phyloP scores from a whole-genome alignment of 768 basidiomycete genomes.

The Austroboletus eburneus region DNA sequence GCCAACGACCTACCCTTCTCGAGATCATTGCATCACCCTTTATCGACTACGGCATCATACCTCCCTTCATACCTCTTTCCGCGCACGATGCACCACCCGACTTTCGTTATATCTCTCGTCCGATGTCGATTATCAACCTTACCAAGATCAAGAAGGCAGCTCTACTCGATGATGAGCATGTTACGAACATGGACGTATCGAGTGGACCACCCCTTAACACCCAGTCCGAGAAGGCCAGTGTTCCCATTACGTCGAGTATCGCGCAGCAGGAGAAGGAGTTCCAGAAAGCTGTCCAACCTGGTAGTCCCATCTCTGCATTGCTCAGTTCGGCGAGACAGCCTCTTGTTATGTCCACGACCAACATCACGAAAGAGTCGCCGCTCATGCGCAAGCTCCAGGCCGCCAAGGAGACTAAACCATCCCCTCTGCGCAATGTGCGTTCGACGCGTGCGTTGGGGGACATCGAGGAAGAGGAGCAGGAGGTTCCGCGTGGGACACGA shows the following conservation, averaged over 20 bases:
- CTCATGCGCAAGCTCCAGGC: constrained; percentile 54
- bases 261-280: constrained; percentile 94
- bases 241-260: constrained; percentile 55
- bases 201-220: constrained; percentile 24
- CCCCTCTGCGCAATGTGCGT: constrained; percentile 46
- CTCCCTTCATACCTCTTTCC: constrained; percentile 72
- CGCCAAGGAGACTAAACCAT: constrained; percentile 45
- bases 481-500: constrained; percentile 35
- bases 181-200: constrained; percentile 41
- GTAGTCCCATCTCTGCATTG: constrained; percentile 88
- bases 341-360: constrained; percentile 62
- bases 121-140: constrained; percentile 66
- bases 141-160: constrained; percentile 58
- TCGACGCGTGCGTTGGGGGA: constrained; percentile 42
- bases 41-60: constrained; percentile 79
- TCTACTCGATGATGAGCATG: constrained; percentile 61
- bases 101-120: constrained; percentile 61
- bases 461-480: constrained; percentile 42
- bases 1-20: constrained; percentile 74
- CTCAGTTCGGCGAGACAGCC: constrained; percentile 88
- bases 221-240: constrained; percentile 22
- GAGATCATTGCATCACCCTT: constrained; percentile 83
- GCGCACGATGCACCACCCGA: constrained; percentile 75
- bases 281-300: constrained; percentile 92
- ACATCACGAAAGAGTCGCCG: constrained; percentile 32